Percentiles rank a stretch among this genome's conserved stretches.
Evolutionary conservation across 305 asterid genomes (phyloP).

Genomic region (Fraxinus sp.): DNA sequence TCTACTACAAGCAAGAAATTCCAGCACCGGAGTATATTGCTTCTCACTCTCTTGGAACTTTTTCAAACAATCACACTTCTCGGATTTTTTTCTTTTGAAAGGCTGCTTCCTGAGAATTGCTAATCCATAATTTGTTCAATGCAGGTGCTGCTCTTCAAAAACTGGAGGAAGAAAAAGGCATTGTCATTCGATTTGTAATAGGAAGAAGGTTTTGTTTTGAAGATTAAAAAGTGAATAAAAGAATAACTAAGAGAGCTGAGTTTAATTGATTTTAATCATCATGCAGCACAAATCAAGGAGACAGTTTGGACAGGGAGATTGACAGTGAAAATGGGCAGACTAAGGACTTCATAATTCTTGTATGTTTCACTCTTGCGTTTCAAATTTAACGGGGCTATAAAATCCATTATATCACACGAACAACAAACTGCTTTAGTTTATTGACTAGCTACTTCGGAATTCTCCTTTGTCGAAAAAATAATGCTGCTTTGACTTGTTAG

Average conservation of each 20-base stretch:
- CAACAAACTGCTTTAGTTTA: neutral
- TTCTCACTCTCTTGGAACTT: neutral
- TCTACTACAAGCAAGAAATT: neutral
- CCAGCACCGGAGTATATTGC: neutral
- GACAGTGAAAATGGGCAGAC: slow-evolving; percentile 64
- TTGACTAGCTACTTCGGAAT: slow-evolving; percentile 2
- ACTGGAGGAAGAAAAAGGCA: slow-evolving; percentile 73
- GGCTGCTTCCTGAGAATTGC: slow-evolving; percentile 19
- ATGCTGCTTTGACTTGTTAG: slow-evolving; percentile 5
- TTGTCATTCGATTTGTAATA: slow-evolving; percentile 70
- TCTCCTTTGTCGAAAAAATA: slow-evolving; percentile 2
- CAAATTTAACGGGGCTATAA: slow-evolving; percentile 12
- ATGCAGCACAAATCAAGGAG: slow-evolving; percentile 71
- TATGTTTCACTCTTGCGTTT: slow-evolving; percentile 38
- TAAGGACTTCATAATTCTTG: slow-evolving; percentile 75
- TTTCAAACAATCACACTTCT: slow-evolving; percentile 5
- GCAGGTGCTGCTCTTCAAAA: slow-evolving; percentile 61
- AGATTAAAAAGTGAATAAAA: slow-evolving; percentile 28
- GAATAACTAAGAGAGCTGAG: slow-evolving; percentile 22
- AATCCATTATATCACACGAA: slow-evolving; percentile 1
- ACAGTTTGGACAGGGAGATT: slow-evolving; percentile 61
- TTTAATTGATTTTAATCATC: slow-evolving; percentile 38
- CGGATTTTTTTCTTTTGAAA: neutral
- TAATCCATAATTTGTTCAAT: slow-evolving; percentile 23
- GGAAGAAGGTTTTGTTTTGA: slow-evolving; percentile 65